These are phyloP conservation scores for Castanospermum australe DNA, from an alignment of 306 rosid species.

Conservation along the genomic window DNA sequence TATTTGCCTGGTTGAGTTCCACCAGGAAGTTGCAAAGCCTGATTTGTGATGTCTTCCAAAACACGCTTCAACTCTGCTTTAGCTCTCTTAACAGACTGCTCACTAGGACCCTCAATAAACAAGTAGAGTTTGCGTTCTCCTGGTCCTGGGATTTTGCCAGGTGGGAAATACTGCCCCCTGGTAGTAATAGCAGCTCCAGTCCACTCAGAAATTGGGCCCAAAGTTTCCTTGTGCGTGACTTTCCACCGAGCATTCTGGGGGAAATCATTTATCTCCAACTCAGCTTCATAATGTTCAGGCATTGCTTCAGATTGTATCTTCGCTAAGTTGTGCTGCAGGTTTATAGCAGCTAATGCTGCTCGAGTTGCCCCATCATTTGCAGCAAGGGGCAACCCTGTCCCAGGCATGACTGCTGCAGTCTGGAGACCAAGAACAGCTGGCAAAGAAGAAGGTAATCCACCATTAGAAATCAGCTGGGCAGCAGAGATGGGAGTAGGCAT, in stretches of 20 bases:
- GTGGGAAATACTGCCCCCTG: constrained; percentile 89
- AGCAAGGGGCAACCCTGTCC: constrained; percentile 50
- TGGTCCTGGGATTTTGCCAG: constrained; percentile 78
- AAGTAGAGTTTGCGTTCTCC: constrained; percentile 92
- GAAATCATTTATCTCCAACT: constrained; percentile 91
- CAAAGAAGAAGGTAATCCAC: constrained; percentile 63
- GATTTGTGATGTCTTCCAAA: constrained; percentile 86
- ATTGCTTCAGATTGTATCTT: constrained; percentile 83
- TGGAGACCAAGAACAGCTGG: constrained; percentile 69
- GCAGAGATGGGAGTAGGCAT: constrained; percentile 55
- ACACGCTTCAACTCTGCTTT: constrained; percentile 87
- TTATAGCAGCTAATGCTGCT: constrained; percentile 86
- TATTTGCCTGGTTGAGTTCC: constrained; percentile 93
- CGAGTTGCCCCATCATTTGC: constrained; percentile 76
- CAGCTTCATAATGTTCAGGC: constrained; percentile 95
- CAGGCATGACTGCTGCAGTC: constrained; percentile 53
- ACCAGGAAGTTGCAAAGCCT: constrained; percentile 84
- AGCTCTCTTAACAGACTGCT: constrained; percentile 89
- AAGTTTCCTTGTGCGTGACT: constrained; percentile 95
- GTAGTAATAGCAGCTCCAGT: constrained; percentile 98
- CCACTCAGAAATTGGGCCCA: constrained; percentile 90
- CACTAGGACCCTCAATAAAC: constrained; percentile 93
- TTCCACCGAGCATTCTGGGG: constrained; percentile 99
- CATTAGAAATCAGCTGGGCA: constrained; percentile 60
- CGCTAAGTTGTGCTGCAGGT: constrained; percentile 84